phyloP scores from a whole-genome alignment of 169 alveolate genomes.

The Eimeria falciformis region DNA sequence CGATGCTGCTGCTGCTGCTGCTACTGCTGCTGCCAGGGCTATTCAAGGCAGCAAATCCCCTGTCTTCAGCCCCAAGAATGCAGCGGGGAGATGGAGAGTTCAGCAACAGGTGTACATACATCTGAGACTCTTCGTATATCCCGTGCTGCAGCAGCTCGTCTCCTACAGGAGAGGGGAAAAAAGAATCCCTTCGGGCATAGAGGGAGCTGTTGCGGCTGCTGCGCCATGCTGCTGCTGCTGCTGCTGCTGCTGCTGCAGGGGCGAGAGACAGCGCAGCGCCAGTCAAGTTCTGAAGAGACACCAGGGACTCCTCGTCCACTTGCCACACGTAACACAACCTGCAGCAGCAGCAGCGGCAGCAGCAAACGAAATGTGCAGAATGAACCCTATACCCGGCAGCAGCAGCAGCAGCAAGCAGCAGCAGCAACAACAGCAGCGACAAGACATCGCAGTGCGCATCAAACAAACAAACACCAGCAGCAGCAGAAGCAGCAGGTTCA shows the following conservation, averaged over 20 bases:
- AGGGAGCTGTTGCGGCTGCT: slow-evolving; percentile 23
- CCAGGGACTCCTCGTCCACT: slow-evolving; percentile 22
- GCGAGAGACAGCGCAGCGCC: background rate
- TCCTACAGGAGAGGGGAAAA: slow-evolving; percentile 28
- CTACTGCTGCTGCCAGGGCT: slow-evolving; percentile 31
- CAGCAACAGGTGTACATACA: slow-evolving; percentile 48
- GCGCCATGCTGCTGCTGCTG: slow-evolving; percentile 19
- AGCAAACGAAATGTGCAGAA: too few relatives aligned
- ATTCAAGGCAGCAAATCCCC: slow-evolving; percentile 23
- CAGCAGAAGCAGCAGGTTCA: slow-evolving; percentile 9
- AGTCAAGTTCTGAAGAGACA: background rate
- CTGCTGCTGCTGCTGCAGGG: slow-evolving; percentile 19
- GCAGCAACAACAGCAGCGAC: slow-evolving; percentile 12
- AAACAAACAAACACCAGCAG: background rate
- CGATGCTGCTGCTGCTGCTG: slow-evolving; percentile 35
- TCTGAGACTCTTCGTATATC: background rate
- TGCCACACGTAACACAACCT: slow-evolving; percentile 50
- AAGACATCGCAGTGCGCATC: background rate
- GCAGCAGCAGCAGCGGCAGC: slow-evolving; percentile 49
- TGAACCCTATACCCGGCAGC: too few relatives aligned
- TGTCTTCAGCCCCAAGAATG: background rate
- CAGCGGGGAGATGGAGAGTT: slow-evolving; percentile 56
- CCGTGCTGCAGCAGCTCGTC: slow-evolving; percentile 65
- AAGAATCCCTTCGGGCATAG: slow-evolving; percentile 10
- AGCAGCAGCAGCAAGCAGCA: slow-evolving; percentile 32